Percentiles rank a stretch among this genome's conserved stretches.
These are phyloP conservation scores for Boechera stricta DNA, from an alignment of 345 rosid genomes.

Conservation along the genomic window DNA sequence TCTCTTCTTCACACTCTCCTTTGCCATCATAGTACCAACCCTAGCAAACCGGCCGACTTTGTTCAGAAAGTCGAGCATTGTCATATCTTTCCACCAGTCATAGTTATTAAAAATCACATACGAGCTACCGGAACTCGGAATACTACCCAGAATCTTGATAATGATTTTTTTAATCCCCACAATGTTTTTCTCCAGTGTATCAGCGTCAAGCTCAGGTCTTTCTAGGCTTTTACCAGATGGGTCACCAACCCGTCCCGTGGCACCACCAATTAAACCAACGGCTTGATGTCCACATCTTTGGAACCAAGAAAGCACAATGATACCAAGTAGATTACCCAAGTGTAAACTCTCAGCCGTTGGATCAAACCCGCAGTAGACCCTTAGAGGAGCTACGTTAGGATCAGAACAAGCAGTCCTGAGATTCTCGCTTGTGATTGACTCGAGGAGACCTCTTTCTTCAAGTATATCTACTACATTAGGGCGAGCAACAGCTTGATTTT, in stretches of 20 bases:
- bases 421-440: constrained; percentile 75
- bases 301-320: constrained; percentile 96
- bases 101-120: constrained; percentile 75
- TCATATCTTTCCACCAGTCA: constrained; percentile 96
- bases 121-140: constrained; percentile 26
- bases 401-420: constrained; percentile 69
- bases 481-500: constrained; percentile 37
- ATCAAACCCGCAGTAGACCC: constrained; percentile 93
- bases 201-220: constrained; percentile 79
- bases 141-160: constrained; percentile 51
- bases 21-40: constrained; percentile 83
- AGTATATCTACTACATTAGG: constrained; percentile 73
- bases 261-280: constrained; percentile 93
- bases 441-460: constrained; percentile 82
- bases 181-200: constrained; percentile 63
- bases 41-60: constrained; percentile 83
- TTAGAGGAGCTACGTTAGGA: constrained; percentile 52
- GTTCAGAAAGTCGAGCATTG: constrained; percentile 77
- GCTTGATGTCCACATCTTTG: constrained; percentile 84
- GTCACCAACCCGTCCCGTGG: constrained; percentile 91
- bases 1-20: constrained; percentile 94
- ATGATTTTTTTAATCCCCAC: constrained; percentile 58
- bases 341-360: constrained; percentile 95
- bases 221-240: constrained; percentile 94
- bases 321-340: constrained; percentile 87